A percentile compares a stretch with the other conserved stretches of the same genome.
phyloP scores from a whole-genome alignment of 192 early-diverging fungal genomes.

The Phycomyces blakesleeanus region DNA sequence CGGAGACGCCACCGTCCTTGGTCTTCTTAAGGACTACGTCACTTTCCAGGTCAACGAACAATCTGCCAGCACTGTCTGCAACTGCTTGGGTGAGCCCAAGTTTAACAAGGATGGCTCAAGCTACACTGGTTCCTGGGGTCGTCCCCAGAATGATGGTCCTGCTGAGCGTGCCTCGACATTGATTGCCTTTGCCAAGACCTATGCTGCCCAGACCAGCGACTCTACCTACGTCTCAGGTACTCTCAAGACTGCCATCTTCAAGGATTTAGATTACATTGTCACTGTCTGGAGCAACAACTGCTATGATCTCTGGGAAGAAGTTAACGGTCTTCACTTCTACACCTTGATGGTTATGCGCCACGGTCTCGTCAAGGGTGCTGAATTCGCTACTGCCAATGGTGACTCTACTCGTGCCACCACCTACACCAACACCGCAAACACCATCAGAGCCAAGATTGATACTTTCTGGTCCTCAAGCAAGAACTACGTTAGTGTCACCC shows the following conservation, averaged over 20 bases:
- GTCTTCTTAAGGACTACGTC: slow-evolving; percentile 38
- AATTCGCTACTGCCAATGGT: slow-evolving; percentile 38
- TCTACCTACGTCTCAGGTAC: slow-evolving; percentile 20
- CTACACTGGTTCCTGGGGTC: slow-evolving; percentile 50
- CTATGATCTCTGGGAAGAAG: slow-evolving; percentile 78
- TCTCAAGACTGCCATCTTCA: slow-evolving; percentile 43
- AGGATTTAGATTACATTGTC: slow-evolving; percentile 62
- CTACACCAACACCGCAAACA: slow-evolving; percentile 34
- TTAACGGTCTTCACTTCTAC: slow-evolving; percentile 64
- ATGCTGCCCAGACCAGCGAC: slow-evolving; percentile 30
- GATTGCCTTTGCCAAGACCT: slow-evolving; percentile 40
- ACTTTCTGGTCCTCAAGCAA: slow-evolving; percentile 43
- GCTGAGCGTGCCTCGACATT: slow-evolving; percentile 46
- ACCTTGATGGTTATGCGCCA: slow-evolving; percentile 60
- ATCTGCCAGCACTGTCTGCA: slow-evolving; percentile 16
- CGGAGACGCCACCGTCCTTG: slow-evolving; percentile 13
- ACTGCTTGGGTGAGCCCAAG: slow-evolving; percentile 64
- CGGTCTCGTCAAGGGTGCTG: slow-evolving; percentile 54
- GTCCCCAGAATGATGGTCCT: slow-evolving; percentile 73
- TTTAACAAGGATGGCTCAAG: slow-evolving; percentile 52
- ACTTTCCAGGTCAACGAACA: slow-evolving; percentile 31
- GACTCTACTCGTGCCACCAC: slow-evolving; percentile 34
- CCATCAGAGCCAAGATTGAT: slow-evolving; percentile 31
- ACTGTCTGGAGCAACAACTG: slow-evolving; percentile 38
- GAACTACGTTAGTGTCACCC: slow-evolving; percentile 37